phyloP scores from a whole-genome alignment of 1,139 yeast species.

The Debaryomyces udenii region DNA sequence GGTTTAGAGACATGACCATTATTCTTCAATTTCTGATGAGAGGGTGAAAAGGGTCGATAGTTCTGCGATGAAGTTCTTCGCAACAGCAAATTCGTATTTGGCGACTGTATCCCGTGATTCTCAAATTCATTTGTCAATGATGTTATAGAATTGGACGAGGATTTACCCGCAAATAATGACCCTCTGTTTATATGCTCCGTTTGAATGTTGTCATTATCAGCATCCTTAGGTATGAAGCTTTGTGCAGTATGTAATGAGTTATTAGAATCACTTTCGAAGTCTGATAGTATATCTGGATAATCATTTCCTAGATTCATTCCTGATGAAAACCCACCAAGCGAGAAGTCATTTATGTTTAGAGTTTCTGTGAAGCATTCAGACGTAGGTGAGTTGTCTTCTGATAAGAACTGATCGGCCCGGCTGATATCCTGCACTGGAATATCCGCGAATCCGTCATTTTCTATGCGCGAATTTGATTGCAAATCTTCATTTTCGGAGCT shows the following conservation, averaged over 20 bases:
- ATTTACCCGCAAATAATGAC: slow-evolving; percentile 1
- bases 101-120: slow-evolving; percentile 31
- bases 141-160: slow-evolving; percentile 20
- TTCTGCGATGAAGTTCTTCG: slow-evolving; percentile 22
- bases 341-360: slow-evolving; percentile 19
- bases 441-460: slow-evolving; percentile 4
- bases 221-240: neutral
- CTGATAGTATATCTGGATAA: slow-evolving; percentile 18
- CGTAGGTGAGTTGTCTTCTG: slow-evolving; percentile 8
- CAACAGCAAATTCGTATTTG: slow-evolving; percentile 14
- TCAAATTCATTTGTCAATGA: slow-evolving; percentile 35
- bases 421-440: neutral
- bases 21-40: slow-evolving; percentile 28
- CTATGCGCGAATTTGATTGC: slow-evolving; percentile 2
- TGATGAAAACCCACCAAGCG: slow-evolving; percentile 26
- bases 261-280: slow-evolving; percentile 28
- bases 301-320: slow-evolving; percentile 15
- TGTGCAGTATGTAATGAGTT: slow-evolving; percentile 1
- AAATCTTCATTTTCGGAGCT: neutral
- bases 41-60: slow-evolving; percentile 21
- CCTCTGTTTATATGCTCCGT: neutral
- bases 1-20: slow-evolving; percentile 40
- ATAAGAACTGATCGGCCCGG: neutral
- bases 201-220: slow-evolving; percentile 5
- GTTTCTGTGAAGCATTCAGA: slow-evolving; percentile 12